Percentiles rank a stretch among this genome's conserved stretches.
Evolutionary conservation across 192 early-diverging fungal species (phyloP).

Genomic region (Backusella morwellensis): DNA sequence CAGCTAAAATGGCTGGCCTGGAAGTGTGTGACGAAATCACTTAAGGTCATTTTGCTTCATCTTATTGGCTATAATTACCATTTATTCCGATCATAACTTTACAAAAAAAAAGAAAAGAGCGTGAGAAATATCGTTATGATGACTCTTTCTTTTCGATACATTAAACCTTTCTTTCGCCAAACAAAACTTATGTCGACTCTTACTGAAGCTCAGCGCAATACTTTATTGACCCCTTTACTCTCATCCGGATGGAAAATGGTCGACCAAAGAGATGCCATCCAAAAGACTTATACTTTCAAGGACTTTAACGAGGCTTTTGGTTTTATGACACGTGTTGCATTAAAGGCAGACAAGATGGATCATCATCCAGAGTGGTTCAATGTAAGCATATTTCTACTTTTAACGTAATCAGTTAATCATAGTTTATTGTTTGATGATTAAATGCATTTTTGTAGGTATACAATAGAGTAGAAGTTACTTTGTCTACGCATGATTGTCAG

Average conservation of each 20-base stretch:
- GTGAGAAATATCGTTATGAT: not conserved
- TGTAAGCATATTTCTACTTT: conserved; percentile 37
- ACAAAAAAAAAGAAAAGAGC: not conserved
- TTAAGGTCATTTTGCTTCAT: not conserved
- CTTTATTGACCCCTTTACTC: conserved; percentile 34
- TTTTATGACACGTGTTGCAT: conserved; percentile 92
- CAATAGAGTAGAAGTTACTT: conserved; percentile 84
- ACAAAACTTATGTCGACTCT: conserved; percentile 36
- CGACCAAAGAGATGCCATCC: conserved; percentile 65
- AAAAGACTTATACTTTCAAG: conserved; percentile 74
- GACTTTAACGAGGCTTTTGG: conserved; percentile 89
- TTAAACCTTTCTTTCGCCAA: conserved; percentile 1
- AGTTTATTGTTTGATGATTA: not conserved
- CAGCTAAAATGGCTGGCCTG: too few relatives aligned
- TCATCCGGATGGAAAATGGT: conserved; percentile 60
- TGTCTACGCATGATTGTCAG: conserved; percentile 89
- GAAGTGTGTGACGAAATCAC: not conserved
- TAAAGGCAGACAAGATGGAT: conserved; percentile 87
- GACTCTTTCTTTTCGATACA: conserved; percentile 8
- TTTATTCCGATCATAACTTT: not conserved
- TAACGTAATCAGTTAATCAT: not conserved
- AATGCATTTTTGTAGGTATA: conserved; percentile 69
- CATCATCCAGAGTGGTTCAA: conserved; percentile 98
- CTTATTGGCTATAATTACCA: not conserved
- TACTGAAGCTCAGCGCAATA: conserved; percentile 37